Conservation (phyloP, 2,329 filamentous ascomycete genomes). For the Coniochaeta ligniaria region DNA sequence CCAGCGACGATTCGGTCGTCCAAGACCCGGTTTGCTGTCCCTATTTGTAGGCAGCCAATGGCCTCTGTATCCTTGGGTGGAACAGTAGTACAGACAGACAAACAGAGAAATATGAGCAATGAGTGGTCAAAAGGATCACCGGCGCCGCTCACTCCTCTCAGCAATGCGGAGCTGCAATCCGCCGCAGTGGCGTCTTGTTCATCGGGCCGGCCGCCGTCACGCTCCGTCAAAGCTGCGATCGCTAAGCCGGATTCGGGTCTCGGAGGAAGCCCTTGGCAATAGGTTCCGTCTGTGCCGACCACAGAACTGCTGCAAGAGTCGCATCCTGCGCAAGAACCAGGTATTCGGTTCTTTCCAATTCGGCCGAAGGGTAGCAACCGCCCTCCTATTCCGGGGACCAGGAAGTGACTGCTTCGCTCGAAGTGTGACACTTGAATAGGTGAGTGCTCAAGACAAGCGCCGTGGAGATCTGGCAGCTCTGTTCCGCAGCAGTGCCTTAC, state of each 20-base stretch:
- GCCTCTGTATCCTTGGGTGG: not conserved
- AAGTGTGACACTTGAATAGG: too few relatives aligned
- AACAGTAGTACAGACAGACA: not conserved
- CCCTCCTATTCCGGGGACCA: not conserved
- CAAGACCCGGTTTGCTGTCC: not conserved
- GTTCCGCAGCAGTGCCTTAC: not conserved
- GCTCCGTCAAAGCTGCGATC: not conserved
- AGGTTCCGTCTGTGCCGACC: not conserved
- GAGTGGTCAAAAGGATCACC: not conserved
- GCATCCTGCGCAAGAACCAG: not conserved
- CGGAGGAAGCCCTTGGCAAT: slow-evolving; percentile 3
- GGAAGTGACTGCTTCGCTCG: not conserved
- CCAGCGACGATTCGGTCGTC: not conserved
- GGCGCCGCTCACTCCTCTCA: not conserved
- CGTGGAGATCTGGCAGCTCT: not conserved
- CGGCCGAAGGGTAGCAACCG: not conserved
- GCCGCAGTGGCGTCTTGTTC: not conserved
- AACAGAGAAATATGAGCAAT: not conserved
- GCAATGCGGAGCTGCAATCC: not conserved
- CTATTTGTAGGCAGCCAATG: not conserved
- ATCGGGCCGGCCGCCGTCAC: not conserved
- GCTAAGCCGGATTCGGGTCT: slow-evolving; percentile 4
- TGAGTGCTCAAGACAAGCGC: not conserved
- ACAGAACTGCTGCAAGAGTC: not conserved
- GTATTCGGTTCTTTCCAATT: not conserved